Evolutionary conservation across 768 basidiomycete species (phyloP), one percentile per base, ranked within the genome.

Genomic region (Cystobasidium tubakii): DNA sequence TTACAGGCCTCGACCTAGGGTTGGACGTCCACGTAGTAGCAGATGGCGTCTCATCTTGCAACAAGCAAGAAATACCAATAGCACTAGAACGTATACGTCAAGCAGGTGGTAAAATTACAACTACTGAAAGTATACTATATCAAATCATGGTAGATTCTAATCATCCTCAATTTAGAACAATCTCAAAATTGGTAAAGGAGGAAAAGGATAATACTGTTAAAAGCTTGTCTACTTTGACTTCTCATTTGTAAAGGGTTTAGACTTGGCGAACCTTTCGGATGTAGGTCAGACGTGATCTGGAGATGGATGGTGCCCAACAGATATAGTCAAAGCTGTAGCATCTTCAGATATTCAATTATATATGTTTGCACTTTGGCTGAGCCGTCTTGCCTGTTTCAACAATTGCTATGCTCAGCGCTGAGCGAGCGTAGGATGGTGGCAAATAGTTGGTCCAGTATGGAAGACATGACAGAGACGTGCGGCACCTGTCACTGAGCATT

Each of bases 31-130:
- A 90, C 80, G 84, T 93, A 44, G 82, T 92, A 27, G 90, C 89
- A 0, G 92, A 96, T 78, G 91, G 88, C 19, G 88, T 94, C 19
- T 91, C 90, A 1, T 90, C 88, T 34, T 88, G 86, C 76, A 91
- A 92, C 81, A 84, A 84, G 60, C 88, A 88, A 75, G 93, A 96
- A 80, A 84, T 92, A 0, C 87, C 88, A 17, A 82, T 88, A 76
- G 91, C 92, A 34, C 42, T 53, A 15, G 75, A 82, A 74, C 66
- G 80, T 6, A 78, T 83, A 76, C 72, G 80, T 10, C 78, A 80
- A 27, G 80, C 79, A 0, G 93, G 93, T 0, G 91, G 87, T 1
- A 82, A 86, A 50, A 84, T 95, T 65, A 87, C 87, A 1, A 91
- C 90, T 0, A 90, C 89, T 78, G 93, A 96, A 80, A 89, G 89